Conservation (phyloP, 768 basidiomycete species). For the Austroboletus festivus region DNA sequence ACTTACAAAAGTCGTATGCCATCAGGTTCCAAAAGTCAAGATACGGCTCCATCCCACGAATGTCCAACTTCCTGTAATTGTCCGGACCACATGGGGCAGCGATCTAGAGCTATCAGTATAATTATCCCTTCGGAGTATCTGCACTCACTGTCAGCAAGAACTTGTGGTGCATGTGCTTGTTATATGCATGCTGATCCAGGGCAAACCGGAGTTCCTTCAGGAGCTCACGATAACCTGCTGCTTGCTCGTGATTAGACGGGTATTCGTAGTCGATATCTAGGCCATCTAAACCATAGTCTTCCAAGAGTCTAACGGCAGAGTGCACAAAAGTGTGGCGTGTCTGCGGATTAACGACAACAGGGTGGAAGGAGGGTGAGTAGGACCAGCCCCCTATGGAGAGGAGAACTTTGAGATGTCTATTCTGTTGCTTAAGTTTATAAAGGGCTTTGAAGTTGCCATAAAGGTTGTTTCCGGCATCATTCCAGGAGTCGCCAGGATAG, state of each 20-base stretch:
- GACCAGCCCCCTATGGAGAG: slow-evolving; percentile 97
- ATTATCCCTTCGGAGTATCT: not conserved
- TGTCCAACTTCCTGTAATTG: slow-evolving; percentile 76
- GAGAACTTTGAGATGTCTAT: slow-evolving; percentile 76
- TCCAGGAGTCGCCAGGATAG: slow-evolving; percentile 93
- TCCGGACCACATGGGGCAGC: slow-evolving; percentile 91
- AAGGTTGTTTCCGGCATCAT: slow-evolving; percentile 84
- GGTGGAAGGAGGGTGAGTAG: slow-evolving; percentile 84
- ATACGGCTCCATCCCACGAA: slow-evolving; percentile 80
- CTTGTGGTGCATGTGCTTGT: slow-evolving; percentile 56
- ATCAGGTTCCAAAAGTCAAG: slow-evolving; percentile 98
- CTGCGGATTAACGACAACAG: slow-evolving; percentile 63
- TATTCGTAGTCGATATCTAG: slow-evolving; percentile 94
- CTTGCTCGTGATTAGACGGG: slow-evolving; percentile 74
- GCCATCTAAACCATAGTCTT: slow-evolving; percentile 92
- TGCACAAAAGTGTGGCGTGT: slow-evolving; percentile 76
- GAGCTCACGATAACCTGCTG: slow-evolving; percentile 79
- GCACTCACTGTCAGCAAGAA: slow-evolving; percentile 71
- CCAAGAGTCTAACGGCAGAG: slow-evolving; percentile 73
- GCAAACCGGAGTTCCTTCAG: slow-evolving; percentile 70
- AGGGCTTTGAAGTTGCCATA: slow-evolving; percentile 96
- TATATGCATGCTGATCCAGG: slow-evolving; percentile 70
- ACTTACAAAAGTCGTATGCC: slow-evolving; percentile 79
- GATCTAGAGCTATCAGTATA: slow-evolving; percentile 46
- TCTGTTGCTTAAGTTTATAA: slow-evolving; percentile 82